Conservation (phyloP, 768 basidiomycete genomes). For the Sarcodon aspratus region DNA sequence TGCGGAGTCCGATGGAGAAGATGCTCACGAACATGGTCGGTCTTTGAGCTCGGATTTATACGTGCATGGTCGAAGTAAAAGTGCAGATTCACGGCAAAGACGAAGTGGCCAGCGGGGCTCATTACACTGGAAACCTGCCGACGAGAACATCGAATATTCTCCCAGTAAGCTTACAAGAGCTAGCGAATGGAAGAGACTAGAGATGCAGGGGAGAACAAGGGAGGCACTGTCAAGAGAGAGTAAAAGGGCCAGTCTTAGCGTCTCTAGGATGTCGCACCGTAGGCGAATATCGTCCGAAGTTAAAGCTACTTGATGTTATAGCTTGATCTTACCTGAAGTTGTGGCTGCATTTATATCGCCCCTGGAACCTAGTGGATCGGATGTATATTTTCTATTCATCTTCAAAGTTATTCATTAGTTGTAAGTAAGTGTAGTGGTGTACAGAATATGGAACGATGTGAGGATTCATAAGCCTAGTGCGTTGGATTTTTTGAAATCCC, state of each 20-base stretch:
- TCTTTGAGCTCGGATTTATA: not conserved
- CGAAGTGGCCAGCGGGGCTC: not conserved
- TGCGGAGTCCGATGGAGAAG: not conserved
- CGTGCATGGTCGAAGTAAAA: not conserved
- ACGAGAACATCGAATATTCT: not conserved
- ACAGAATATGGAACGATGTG: not conserved
- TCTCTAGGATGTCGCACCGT: not conserved
- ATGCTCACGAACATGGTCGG: not conserved
- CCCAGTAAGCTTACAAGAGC: not conserved
- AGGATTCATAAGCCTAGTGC: not conserved
- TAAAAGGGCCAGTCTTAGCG: not conserved
- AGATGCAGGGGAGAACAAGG: not conserved
- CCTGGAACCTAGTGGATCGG: not conserved
- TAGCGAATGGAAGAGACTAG: not conserved
- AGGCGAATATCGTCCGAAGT: not conserved
- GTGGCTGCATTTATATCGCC: not conserved
- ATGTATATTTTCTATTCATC: not conserved
- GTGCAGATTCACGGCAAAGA: not conserved
- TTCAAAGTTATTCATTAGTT: not conserved
- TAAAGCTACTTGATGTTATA: no score
- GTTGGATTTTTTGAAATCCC: constrained; percentile 20
- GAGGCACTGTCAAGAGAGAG: not conserved
- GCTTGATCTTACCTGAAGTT: not conserved
- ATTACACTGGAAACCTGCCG: not conserved
- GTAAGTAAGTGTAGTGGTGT: not conserved